Percentiles rank a stretch among this genome's conserved stretches.
Conservation (phyloP, 139 green algal genomes). For the Chlorella sp. region DNA sequence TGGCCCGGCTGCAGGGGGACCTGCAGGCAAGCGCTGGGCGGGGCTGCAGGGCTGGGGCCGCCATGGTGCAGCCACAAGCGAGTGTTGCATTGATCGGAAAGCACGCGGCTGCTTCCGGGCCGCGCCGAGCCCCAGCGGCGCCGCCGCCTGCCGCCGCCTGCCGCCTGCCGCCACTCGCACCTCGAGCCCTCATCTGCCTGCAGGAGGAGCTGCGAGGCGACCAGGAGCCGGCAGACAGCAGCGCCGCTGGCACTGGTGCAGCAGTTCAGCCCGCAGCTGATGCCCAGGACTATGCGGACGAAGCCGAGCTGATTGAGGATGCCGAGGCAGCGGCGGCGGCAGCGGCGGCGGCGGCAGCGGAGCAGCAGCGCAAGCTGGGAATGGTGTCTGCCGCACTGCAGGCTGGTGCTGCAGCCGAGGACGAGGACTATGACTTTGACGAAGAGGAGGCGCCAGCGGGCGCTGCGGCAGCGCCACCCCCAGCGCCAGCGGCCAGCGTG, state of each 20-base stretch:
- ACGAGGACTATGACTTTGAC: slow-evolving; percentile 53
- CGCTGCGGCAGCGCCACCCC: neutral
- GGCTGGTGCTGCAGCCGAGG: slow-evolving; percentile 28
- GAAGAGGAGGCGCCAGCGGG: slow-evolving; percentile 12
- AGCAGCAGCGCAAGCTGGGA: slow-evolving; percentile 15
- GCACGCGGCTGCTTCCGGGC: too few species aligned
- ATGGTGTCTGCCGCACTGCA: slow-evolving; percentile 13
- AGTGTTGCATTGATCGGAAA: too few species aligned
- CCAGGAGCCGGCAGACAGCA: slow-evolving; percentile 3
- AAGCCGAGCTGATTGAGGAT: slow-evolving; percentile 54
- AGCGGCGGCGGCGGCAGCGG: slow-evolving; percentile 10
- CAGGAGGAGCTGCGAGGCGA: slow-evolving; percentile 17
- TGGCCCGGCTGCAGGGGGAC: slow-evolving; percentile 18
- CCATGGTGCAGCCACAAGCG: neutral
- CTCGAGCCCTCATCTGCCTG: neutral
- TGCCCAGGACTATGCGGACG: slow-evolving; percentile 45
- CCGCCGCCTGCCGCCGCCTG: neutral
- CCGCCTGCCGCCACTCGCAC: neutral
- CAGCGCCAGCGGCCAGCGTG: neutral
- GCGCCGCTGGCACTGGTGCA: neutral
- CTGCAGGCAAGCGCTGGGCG: slow-evolving; percentile 3
- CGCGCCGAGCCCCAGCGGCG: too few species aligned
- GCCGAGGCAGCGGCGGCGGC: neutral
- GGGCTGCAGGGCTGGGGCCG: neutral
- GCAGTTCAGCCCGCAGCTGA: slow-evolving; percentile 28